Percentiles rank a stretch among this genome's conserved stretches.
phyloP scores from a whole-genome alignment of 2,329 filamentous ascomycete species.

The Sarocladiaceae sp. region DNA sequence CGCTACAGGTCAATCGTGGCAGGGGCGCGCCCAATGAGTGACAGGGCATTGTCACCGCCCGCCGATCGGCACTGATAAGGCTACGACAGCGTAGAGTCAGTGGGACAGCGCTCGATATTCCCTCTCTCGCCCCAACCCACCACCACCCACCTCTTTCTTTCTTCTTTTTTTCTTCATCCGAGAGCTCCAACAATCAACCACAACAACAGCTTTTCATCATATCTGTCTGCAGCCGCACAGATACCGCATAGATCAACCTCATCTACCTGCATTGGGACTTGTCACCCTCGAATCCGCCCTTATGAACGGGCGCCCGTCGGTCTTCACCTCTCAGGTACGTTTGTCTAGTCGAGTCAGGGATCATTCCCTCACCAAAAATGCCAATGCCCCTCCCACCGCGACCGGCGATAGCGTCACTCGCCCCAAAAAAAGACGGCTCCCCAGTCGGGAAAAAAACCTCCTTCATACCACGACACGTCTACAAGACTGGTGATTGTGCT shows the following conservation, averaged over 20 bases:
- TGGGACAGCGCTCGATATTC: not conserved
- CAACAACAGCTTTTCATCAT: constrained; percentile 14
- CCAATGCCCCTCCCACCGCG: constrained; percentile 8
- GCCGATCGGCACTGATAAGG: constrained; percentile 5
- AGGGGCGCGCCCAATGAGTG: constrained; percentile 9
- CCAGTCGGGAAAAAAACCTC: constrained; percentile 2
- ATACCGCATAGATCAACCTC: constrained; percentile 9
- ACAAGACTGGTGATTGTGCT: not conserved
- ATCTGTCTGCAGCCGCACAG: constrained; percentile 13
- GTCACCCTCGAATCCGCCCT: constrained; percentile 52
- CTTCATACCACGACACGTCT: not conserved
- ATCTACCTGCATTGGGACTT: constrained; percentile 27
- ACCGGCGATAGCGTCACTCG: constrained; percentile 9
- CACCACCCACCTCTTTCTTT: constrained; percentile 13
- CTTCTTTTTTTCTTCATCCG: constrained; percentile 8
- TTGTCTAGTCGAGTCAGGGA: not conserved
- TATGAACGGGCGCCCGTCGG: constrained; percentile 82
- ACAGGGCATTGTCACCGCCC: constrained; percentile 3
- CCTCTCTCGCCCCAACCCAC: constrained; percentile 1
- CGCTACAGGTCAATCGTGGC: not conserved
- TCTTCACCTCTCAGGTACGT: constrained; percentile 82
- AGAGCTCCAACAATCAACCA: constrained; percentile 7
- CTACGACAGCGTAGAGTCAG: too few relatives aligned
- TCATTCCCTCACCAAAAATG: not conserved
- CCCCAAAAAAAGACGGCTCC: not conserved